Evolutionary conservation across 2,329 filamentous ascomycete species (phyloP), one percentile per base, ranked within the genome.

Genomic region (Botryotinia globosa): DNA sequence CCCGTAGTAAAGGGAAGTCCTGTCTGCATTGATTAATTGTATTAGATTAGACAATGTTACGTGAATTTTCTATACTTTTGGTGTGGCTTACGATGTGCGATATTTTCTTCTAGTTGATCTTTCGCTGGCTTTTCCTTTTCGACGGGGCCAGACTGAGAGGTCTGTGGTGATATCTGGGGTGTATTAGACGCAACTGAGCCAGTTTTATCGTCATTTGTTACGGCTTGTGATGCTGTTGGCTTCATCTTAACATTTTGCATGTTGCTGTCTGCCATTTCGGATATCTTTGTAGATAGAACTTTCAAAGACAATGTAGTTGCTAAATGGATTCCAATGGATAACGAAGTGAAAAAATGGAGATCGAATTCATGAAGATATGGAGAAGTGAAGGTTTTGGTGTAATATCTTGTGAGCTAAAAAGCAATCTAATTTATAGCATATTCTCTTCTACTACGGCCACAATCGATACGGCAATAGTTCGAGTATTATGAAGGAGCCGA

Each of bases 11-110:
- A n/a, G 7, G 10, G 22, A 37, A 16, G 1, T 48, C 1, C 25
- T 9, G 5, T 8, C 32, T 51, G 22, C 25, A 6, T 8, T 29
- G 16, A 6, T 8, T 20, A 2, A 10, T 66, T 18, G 4, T 20
- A 14, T 51, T 51, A 20, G 44, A 29, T 16, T 29, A 37, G 29
- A 14, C 6, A 10, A 20, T 2, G 18, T 8, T 4, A 12, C 37
- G 1, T 14, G 10, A n/a, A n/a, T 16, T 4, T 7, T 2, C 7
- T 1, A 12, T n/a, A 20, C 1, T 10, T 8, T 7, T 14, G 25
- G n/a, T 5, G 10, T 22, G 4, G 16, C 48, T n/a, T 22, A 39
- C 4, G 5, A 7, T n/a, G 6, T 7, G 25, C 20, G 0, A 12
- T 4, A 22, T 25, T n/a, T 5, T 67, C 34, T 29, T 22, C 0